A percentile compares a stretch with the other conserved stretches of the same genome.
These are phyloP conservation scores for Fraxinus sp. DNA, from an alignment of 305 asterid species.

Conservation along the genomic window DNA sequence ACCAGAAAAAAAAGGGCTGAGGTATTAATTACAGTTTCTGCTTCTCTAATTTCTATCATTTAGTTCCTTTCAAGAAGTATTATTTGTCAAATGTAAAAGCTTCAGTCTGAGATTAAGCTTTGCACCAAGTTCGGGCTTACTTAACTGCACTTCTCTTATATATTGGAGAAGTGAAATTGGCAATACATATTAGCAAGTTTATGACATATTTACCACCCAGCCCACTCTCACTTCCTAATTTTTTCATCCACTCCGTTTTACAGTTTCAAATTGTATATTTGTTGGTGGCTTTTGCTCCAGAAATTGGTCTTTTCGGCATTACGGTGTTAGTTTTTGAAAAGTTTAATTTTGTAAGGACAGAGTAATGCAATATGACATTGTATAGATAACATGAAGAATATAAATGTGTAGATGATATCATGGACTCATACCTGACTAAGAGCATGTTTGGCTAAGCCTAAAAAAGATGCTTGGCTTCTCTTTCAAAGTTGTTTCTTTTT, in stretches of 20 bases:
- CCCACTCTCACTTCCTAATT: neutral
- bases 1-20: slow-evolving; percentile 75
- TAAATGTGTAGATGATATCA: neutral
- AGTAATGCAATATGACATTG: neutral
- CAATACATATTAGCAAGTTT: neutral
- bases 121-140: neutral
- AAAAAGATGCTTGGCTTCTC: neutral
- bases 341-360: neutral
- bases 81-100: neutral
- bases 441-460: neutral
- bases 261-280: neutral
- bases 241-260: neutral
- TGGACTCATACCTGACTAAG: neutral
- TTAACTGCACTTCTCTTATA: neutral
- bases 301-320: no score
- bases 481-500: neutral
- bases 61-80: neutral
- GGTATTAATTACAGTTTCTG: slow-evolving; percentile 39
- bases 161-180: neutral
- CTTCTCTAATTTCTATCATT: neutral
- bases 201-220: neutral
- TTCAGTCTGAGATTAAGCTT: neutral
- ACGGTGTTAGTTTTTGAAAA: neutral
- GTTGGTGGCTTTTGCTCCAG: neutral
- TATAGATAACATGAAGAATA: neutral